A percentile compares a stretch with the other conserved stretches of the same genome.
These are phyloP conservation scores for Xylaria sp. DNA, from an alignment of 495 filamentous ascomycete genomes.

Conservation along the genomic window DNA sequence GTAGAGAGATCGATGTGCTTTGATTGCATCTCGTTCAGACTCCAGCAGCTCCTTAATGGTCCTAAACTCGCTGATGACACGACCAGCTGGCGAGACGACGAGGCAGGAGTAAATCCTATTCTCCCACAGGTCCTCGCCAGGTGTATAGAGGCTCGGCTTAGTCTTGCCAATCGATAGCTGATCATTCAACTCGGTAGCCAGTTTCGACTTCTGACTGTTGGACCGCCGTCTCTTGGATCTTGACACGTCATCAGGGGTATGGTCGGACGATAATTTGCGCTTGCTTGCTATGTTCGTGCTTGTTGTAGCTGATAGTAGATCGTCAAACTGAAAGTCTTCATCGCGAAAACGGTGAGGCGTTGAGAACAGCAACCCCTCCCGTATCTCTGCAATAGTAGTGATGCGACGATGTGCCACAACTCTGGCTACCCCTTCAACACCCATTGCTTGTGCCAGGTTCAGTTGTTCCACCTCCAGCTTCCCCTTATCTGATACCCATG, in stretches of 20 bases:
- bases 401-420: slow-evolving; percentile 20
- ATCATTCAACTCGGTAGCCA: background rate
- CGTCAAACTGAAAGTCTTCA: slow-evolving; percentile 6
- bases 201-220: slow-evolving; percentile 2
- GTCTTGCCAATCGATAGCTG: background rate
- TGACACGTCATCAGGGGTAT: background rate
- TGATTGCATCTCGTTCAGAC: background rate
- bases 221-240: slow-evolving; percentile 3
- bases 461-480: slow-evolving; percentile 20
- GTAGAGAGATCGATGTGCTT: slow-evolving; percentile 43
- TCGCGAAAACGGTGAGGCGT: slow-evolving; percentile 7
- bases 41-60: slow-evolving; percentile 14
- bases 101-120: slow-evolving; percentile 16
- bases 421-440: slow-evolving; percentile 8
- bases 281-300: background rate
- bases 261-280: slow-evolving; percentile 9
- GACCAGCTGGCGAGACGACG: slow-evolving; percentile 12
- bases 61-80: background rate
- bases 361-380: slow-evolving; percentile 20
- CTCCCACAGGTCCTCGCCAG: slow-evolving; percentile 9
- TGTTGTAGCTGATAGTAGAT: slow-evolving; percentile 2
- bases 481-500: slow-evolving; percentile 17
- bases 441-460: slow-evolving; percentile 1
- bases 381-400: slow-evolving; percentile 22
- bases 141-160: background rate